phyloP scores from a whole-genome alignment of 2,329 filamentous ascomycete genomes.

The Graphiopsis chlorocephala region DNA sequence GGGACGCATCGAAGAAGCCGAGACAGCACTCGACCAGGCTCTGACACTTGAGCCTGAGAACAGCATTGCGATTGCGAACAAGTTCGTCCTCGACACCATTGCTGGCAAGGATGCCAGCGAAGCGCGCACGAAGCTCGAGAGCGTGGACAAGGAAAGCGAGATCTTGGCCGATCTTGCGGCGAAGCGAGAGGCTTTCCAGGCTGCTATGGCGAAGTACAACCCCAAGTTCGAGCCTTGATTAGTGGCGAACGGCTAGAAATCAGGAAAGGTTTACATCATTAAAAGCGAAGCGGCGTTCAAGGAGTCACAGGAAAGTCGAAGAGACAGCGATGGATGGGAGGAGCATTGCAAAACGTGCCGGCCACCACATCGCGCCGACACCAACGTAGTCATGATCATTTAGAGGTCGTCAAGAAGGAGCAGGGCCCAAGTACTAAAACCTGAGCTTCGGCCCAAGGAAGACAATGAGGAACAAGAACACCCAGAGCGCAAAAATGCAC shows the following conservation, averaged over 20 bases:
- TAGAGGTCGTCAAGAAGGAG: constrained; percentile 1
- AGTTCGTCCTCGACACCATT: constrained; percentile 74
- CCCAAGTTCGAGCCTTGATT: constrained; percentile 68
- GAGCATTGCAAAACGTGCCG: constrained; percentile 1
- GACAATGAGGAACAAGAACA: constrained; percentile 74
- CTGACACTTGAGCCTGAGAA: constrained; percentile 69
- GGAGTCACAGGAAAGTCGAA: background rate
- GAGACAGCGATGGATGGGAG: background rate
- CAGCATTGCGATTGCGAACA: constrained; percentile 75
- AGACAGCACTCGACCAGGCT: constrained; percentile 79
- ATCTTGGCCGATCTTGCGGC: constrained; percentile 72
- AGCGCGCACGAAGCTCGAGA: constrained; percentile 51
- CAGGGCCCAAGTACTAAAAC: constrained; percentile 52
- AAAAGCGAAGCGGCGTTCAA: constrained; percentile 12
- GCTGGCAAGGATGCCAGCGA: constrained; percentile 68
- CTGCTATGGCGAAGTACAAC: constrained; percentile 80
- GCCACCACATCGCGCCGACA: background rate
- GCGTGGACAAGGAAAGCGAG: constrained; percentile 63
- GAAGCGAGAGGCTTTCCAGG: constrained; percentile 85
- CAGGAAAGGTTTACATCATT: background rate
- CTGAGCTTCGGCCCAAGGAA: constrained; percentile 85
- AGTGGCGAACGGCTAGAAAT: background rate
- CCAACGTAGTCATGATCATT: constrained; percentile 13
- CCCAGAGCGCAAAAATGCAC: constrained; percentile 78
- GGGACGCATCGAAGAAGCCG: constrained; percentile 82